Percentiles rank a stretch among this genome's conserved stretches.
These are phyloP conservation scores for Fusarium odoratissimum DNA, from an alignment of 2,329 filamentous ascomycete genomes.

Conservation along the genomic window DNA sequence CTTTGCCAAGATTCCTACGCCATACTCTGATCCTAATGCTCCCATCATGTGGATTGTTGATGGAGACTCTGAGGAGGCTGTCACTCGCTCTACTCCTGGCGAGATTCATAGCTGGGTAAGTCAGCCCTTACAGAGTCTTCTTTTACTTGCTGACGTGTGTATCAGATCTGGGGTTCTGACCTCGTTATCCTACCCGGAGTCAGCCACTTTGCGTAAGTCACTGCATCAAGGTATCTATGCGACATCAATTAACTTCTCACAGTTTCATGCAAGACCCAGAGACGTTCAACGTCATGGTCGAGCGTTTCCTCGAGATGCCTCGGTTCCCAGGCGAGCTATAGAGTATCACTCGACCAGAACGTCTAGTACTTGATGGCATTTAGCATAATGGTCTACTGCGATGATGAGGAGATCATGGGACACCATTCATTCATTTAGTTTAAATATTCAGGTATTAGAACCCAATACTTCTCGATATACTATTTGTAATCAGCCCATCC, in stretches of 20 bases:
- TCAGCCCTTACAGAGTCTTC: accelerated
- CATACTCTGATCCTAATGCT: not conserved
- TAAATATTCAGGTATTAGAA: not conserved
- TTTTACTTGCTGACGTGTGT: accelerated
- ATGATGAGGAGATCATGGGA: accelerated
- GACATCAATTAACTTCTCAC: accelerated
- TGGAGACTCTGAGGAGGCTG: not conserved
- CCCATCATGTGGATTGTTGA: constrained; percentile 5
- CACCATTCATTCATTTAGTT: not conserved
- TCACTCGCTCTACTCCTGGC: not conserved
- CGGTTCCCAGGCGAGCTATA: not conserved
- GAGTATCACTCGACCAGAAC: accelerated
- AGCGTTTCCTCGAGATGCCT: not conserved
- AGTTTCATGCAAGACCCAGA: not conserved
- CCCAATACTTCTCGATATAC: not conserved
- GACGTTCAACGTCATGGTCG: not conserved
- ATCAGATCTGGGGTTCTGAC: not conserved
- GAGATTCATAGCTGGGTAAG: not conserved
- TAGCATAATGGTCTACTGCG: accelerated
- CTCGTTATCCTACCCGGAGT: not conserved
- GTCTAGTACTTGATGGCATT: accelerated
- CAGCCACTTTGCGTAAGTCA: constrained; percentile 14
- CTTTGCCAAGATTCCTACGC: not conserved
- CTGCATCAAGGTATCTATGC: accelerated
- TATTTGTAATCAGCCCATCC: not conserved